Conservation (phyloP, 768 basidiomycete species). For the Tulasnella sp. region DNA sequence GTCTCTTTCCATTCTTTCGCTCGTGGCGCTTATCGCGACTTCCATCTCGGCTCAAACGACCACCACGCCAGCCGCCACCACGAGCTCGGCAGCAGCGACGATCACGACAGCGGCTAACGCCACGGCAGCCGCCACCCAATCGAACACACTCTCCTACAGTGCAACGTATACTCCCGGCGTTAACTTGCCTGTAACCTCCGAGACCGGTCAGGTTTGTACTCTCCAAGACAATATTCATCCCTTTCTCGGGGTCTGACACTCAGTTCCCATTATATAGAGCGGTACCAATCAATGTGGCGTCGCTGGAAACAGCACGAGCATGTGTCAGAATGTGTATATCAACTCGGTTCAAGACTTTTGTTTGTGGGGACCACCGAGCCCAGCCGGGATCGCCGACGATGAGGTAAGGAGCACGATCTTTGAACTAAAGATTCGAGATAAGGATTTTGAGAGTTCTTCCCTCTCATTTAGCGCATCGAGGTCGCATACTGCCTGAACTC, state of each 20-base stretch:
- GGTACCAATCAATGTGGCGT: slow-evolving; percentile 40
- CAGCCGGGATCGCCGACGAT: not conserved
- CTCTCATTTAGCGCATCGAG: slow-evolving; percentile 39
- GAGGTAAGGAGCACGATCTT: not conserved
- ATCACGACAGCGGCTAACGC: no score
- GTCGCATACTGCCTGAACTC: slow-evolving; percentile 44
- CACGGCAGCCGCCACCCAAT: no score
- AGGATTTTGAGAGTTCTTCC: not conserved
- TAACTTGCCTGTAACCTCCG: not conserved
- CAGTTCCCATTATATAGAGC: no score
- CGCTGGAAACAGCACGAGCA: slow-evolving; percentile 40
- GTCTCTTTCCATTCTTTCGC: no score
- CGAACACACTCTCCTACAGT: not conserved
- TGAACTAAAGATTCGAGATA: slow-evolving; percentile 10
- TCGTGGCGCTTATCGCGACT: no score
- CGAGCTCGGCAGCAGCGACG: no score
- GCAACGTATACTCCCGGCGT: slow-evolving; percentile 3
- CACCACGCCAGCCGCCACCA: no score
- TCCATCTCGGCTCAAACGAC: no score
- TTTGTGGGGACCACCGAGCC: slow-evolving; percentile 21
- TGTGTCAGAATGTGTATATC: slow-evolving; percentile 53
- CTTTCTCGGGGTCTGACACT: no score
- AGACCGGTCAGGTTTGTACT: not conserved
- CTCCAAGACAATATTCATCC: no score
- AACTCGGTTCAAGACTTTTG: slow-evolving; percentile 42